Percentiles rank a stretch among this genome's conserved stretches.
Evolutionary conservation across 2,329 filamentous ascomycete species (phyloP).

Genomic region (Colletotrichum salicis): DNA sequence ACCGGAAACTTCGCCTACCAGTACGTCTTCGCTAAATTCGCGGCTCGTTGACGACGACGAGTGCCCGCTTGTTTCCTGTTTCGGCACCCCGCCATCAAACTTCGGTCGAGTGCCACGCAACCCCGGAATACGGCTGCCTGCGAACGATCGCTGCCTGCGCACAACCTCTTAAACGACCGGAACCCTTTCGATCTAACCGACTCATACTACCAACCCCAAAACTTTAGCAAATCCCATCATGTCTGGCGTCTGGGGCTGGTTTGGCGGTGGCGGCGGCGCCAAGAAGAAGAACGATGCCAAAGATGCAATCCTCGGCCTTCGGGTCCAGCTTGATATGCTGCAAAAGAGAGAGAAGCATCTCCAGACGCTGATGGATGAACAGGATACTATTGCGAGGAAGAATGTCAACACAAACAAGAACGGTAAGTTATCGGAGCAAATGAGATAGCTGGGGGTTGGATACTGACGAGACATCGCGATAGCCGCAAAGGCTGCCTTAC

Average conservation of each 20-base stretch:
- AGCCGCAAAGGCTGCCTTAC: conserved; percentile 91
- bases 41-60: conserved; percentile 21
- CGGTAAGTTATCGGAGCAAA: conserved; percentile 66
- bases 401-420: conserved; percentile 90
- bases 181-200: not conserved
- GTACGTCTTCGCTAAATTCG: not conserved
- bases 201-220: not conserved
- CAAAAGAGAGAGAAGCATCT: conserved; percentile 95
- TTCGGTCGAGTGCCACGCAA: conserved; percentile 34
- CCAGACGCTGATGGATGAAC: conserved; percentile 91
- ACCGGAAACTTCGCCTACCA: not conserved
- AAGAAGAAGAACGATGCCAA: conserved; percentile 85
- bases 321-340: conserved; percentile 94
- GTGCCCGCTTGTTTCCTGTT: conserved; percentile 30
- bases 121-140: conserved; percentile 32
- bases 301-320: conserved; percentile 90
- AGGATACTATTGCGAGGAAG: conserved; percentile 89
- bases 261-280: conserved; percentile 83
- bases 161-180: conserved; percentile 17
- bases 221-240: conserved; percentile 52
- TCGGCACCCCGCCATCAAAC: conserved; percentile 37
- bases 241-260: conserved; percentile 86
- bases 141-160: conserved; percentile 24
- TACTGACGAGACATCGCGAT: conserved; percentile 36
- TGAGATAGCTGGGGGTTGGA: not conserved